A percentile compares a stretch with the other conserved stretches of the same genome.
These are phyloP conservation scores for Phycomyces nitens DNA, from an alignment of 192 early-diverging fungal genomes.

Conservation along the genomic window DNA sequence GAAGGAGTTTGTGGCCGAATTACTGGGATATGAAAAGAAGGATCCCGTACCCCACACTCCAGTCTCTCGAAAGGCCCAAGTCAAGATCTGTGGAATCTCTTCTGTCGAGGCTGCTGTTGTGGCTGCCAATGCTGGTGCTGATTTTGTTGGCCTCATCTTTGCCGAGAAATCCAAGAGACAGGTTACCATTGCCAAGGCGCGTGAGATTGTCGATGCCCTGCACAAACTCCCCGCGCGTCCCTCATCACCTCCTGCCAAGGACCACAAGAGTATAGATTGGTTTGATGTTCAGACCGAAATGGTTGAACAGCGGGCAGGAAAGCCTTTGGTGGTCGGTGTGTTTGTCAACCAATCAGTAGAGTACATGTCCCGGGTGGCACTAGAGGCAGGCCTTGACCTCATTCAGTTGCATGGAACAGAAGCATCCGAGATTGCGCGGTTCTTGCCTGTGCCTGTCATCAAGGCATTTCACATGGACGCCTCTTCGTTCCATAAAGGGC, in stretches of 20 bases:
- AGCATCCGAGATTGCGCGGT: conserved; percentile 54
- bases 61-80: conserved; percentile 37
- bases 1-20: conserved; percentile 66
- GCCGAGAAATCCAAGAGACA: conserved; percentile 74
- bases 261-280: conserved; percentile 34
- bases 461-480: conserved; percentile 84
- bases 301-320: conserved; percentile 41
- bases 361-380: conserved; percentile 65
- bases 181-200: conserved; percentile 61
- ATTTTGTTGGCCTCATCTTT: conserved; percentile 95
- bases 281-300: conserved; percentile 44
- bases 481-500: conserved; percentile 39
- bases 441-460: conserved; percentile 80
- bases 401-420: conserved; percentile 94
- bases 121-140: conserved; percentile 75
- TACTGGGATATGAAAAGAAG: conserved; percentile 45
- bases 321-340: conserved; percentile 89
- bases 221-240: conserved; percentile 28
- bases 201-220: conserved; percentile 71
- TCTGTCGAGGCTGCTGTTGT: conserved; percentile 76
- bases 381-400: conserved; percentile 73
- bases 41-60: neutral
- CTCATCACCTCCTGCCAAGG: conserved; percentile 6
- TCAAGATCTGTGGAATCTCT: conserved; percentile 93
- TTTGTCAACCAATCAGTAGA: conserved; percentile 84